Percentiles rank a stretch among this genome's conserved stretches.
These are phyloP conservation scores for Gyromitra esculenta DNA, from an alignment of 2,329 filamentous ascomycete genomes.

Conservation along the genomic window DNA sequence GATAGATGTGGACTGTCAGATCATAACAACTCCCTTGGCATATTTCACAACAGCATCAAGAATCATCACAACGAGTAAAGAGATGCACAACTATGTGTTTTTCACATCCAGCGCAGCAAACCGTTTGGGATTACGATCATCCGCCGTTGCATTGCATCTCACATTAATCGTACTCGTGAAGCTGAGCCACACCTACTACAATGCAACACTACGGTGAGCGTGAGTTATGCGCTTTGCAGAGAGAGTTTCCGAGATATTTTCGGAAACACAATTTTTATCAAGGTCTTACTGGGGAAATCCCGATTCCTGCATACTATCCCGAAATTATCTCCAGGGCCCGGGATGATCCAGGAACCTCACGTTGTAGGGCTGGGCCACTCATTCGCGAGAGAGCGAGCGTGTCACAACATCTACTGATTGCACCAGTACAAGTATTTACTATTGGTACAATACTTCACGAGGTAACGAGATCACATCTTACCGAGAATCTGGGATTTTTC, in stretches of 20 bases:
- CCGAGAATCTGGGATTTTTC: conserved; percentile 3
- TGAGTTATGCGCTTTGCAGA: background rate
- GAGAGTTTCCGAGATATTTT: background rate
- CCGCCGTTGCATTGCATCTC: background rate
- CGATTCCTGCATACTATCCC: background rate
- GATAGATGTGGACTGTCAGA: background rate
- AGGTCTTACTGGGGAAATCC: background rate
- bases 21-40: background rate
- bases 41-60: background rate
- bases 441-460: background rate
- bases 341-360: background rate
- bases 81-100: background rate
- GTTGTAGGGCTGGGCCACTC: background rate
- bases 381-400: background rate
- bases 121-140: too few species aligned
- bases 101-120: background rate
- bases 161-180: background rate
- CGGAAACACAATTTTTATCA: background rate
- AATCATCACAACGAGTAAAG: background rate
- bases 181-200: background rate
- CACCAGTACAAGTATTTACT: background rate
- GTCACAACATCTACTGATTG: background rate
- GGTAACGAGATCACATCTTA: background rate
- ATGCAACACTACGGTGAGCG: background rate
- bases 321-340: background rate